These are phyloP conservation scores for Tolypocladium amazonense DNA, from an alignment of 2,329 filamentous ascomycete genomes.

Conservation along the genomic window DNA sequence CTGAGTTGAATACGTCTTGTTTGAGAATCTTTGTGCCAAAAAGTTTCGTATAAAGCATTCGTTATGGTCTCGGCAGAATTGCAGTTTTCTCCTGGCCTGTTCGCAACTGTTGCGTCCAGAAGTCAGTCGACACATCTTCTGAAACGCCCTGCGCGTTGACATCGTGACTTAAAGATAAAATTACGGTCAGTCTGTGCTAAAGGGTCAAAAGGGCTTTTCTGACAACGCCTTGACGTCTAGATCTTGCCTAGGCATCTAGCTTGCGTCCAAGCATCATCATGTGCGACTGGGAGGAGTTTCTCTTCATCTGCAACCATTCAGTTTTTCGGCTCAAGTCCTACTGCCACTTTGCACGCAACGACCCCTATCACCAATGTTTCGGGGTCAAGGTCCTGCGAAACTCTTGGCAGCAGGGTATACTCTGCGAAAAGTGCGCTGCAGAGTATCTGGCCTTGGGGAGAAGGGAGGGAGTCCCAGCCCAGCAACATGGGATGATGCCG, in stretches of 20 bases:
- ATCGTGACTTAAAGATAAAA: background rate
- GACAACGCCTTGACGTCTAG: background rate
- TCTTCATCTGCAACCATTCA: slow-evolving; percentile 55
- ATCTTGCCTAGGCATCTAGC: background rate
- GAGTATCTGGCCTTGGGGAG: background rate
- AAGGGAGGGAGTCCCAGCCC: background rate
- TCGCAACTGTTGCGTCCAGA: background rate
- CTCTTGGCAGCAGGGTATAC: slow-evolving; percentile 44
- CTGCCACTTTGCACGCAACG: slow-evolving; percentile 67
- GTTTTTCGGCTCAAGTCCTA: slow-evolving; percentile 51
- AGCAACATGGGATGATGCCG: background rate
- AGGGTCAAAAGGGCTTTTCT: background rate
- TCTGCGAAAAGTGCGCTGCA: slow-evolving; percentile 37
- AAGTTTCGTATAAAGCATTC: background rate
- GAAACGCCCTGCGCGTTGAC: background rate
- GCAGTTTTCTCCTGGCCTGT: background rate
- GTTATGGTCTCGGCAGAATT: background rate
- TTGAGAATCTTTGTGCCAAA: background rate
- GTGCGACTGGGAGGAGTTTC: slow-evolving; percentile 63
- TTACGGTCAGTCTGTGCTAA: background rate
- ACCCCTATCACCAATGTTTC: slow-evolving; percentile 58
- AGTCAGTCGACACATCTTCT: background rate
- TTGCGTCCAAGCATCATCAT: slow-evolving; percentile 29
- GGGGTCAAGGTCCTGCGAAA: slow-evolving; percentile 55
- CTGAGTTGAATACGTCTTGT: background rate